Percentiles rank a stretch among this genome's conserved stretches.
These are phyloP conservation scores for Candida tallmaniae DNA, from an alignment of 805 yeast genomes.

Conservation along the genomic window DNA sequence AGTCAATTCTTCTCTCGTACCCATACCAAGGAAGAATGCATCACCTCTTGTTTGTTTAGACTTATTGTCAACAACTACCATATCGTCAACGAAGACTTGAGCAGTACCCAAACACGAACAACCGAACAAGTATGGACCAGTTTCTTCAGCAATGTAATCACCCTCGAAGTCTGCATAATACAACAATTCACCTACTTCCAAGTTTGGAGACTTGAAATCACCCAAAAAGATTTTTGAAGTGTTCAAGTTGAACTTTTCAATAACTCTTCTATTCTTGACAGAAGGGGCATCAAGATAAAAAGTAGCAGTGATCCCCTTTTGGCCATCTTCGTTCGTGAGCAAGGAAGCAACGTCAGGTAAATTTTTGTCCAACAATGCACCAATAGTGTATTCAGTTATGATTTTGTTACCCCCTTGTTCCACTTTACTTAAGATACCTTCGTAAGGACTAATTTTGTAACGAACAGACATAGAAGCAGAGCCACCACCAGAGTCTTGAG, in stretches of 20 bases:
- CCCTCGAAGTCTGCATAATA: conserved; percentile 45
- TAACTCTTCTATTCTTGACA: conserved; percentile 10
- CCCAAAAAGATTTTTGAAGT: conserved; percentile 20
- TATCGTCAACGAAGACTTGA: conserved; percentile 47
- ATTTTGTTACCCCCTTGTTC: conserved; percentile 21
- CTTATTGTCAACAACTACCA: conserved; percentile 52
- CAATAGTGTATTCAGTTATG: conserved; percentile 23
- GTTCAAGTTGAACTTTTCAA: conserved; percentile 16
- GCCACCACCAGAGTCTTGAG: conserved; percentile 59
- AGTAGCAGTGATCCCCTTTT: conserved; percentile 16
- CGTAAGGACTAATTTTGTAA: conserved; percentile 45
- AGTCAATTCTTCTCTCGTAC: conserved; percentile 48
- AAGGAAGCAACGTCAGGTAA: conserved; percentile 26
- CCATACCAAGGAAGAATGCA: conserved; percentile 48
- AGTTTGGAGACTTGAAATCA: conserved; percentile 18
- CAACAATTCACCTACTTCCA: conserved; percentile 15
- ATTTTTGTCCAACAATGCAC: conserved; percentile 28
- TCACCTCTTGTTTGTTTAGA: conserved; percentile 47
- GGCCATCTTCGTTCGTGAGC: conserved; percentile 18
- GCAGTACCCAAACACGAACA: conserved; percentile 52
- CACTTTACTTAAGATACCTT: conserved; percentile 36
- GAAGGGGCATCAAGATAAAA: conserved; percentile 17
- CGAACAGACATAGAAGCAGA: conserved; percentile 50
- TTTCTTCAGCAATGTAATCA: conserved; percentile 40
- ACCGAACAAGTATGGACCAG: conserved; percentile 51